Evolutionary conservation across 345 rosid species (phyloP).

Genomic region (Pistacia vera): DNA sequence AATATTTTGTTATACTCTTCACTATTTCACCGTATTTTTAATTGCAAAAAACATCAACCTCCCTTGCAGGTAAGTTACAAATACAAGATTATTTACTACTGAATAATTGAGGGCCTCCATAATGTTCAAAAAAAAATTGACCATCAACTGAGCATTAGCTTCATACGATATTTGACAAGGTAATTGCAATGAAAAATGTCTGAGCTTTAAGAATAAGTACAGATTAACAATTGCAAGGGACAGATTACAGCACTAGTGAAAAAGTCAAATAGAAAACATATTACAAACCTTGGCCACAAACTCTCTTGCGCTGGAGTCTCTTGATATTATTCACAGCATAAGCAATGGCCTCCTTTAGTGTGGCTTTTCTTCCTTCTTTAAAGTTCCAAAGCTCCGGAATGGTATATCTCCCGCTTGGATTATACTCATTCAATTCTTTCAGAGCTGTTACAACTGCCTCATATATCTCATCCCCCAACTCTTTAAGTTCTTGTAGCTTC

Average conservation of each 20-base stretch:
- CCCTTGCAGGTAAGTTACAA: neutral
- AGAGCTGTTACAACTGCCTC: slow-evolving; percentile 61
- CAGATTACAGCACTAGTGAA: neutral
- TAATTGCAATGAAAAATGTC: neutral
- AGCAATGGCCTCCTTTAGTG: slow-evolving; percentile 73
- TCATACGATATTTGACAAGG: neutral
- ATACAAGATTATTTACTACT: neutral
- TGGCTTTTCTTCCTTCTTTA: slow-evolving; percentile 72
- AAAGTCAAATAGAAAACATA: neutral
- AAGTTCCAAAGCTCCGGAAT: slow-evolving; percentile 64
- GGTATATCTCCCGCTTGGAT: slow-evolving; percentile 73
- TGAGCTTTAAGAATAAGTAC: neutral
- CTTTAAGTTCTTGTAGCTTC: slow-evolving; percentile 53
- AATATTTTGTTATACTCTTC: too few relatives aligned
- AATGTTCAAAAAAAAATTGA: neutral
- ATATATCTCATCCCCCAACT: slow-evolving; percentile 64
- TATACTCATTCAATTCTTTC: slow-evolving; percentile 72
- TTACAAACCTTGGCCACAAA: slow-evolving; percentile 24
- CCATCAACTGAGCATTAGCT: neutral
- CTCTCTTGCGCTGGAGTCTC: slow-evolving; percentile 52
- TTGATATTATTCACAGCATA: slow-evolving; percentile 43
- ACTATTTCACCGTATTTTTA: neutral
- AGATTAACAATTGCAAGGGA: too few relatives aligned
- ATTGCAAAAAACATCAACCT: neutral
- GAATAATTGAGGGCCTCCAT: neutral